Percentiles rank a stretch among this genome's conserved stretches.
These are phyloP conservation scores for Odontarrhena argentea DNA, from an alignment of 345 rosid species.

Conservation along the genomic window DNA sequence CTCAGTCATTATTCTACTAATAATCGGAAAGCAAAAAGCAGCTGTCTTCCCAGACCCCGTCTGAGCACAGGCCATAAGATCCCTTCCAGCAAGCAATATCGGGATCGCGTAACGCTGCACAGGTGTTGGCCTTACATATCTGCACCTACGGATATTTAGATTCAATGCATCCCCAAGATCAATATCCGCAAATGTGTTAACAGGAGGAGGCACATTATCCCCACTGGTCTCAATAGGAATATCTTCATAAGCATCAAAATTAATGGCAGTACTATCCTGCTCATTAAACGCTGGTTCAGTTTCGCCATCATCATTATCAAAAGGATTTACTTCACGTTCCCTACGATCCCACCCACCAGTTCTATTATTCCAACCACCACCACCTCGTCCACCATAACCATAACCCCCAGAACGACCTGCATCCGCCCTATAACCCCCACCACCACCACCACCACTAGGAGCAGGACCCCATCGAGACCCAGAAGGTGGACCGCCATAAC, in stretches of 20 bases:
- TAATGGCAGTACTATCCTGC: slow-evolving; percentile 77
- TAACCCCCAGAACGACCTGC: slow-evolving; percentile 34
- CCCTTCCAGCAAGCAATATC: slow-evolving; percentile 77
- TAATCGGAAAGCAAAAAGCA: slow-evolving; percentile 95
- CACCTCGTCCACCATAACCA: slow-evolving; percentile 50
- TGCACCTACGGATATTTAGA: slow-evolving; percentile 82
- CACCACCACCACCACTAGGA: slow-evolving; percentile 40
- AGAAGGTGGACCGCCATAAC: slow-evolving; percentile 51
- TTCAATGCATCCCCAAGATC: slow-evolving; percentile 92
- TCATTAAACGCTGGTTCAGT: slow-evolving; percentile 52
- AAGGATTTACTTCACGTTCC: slow-evolving; percentile 90
- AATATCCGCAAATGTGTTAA: slow-evolving; percentile 84
- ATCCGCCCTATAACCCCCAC: slow-evolving; percentile 41
- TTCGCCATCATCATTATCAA: slow-evolving; percentile 60
- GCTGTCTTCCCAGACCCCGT: slow-evolving; percentile 99
- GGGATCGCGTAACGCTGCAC: slow-evolving; percentile 95
- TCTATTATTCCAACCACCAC: slow-evolving; percentile 66
- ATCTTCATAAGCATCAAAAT: slow-evolving; percentile 96
- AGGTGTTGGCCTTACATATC: slow-evolving; percentile 96
- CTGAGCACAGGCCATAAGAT: slow-evolving; percentile 99
- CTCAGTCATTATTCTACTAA: slow-evolving; percentile 85
- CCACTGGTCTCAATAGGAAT: slow-evolving; percentile 97
- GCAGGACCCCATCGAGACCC: slow-evolving; percentile 60
- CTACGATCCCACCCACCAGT: slow-evolving; percentile 83
- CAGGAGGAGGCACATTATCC: slow-evolving; percentile 91